Evolutionary conservation across 2,329 filamentous ascomycete genomes (phyloP).

Genomic region (Basipetospora chlamydospora): DNA sequence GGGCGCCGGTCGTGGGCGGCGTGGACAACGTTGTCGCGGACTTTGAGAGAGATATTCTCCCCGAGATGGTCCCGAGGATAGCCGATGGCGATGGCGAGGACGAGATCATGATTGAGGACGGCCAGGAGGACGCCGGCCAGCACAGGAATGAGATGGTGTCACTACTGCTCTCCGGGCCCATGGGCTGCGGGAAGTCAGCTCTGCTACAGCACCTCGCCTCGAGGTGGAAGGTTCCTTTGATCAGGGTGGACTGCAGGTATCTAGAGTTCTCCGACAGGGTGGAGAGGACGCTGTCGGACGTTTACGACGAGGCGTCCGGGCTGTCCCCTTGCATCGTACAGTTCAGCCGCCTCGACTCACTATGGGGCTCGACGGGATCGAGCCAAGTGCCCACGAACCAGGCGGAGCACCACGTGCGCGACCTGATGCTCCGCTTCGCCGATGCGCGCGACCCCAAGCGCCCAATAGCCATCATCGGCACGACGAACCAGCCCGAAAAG

Average conservation of each 20-base stretch:
- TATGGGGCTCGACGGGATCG: conserved; percentile 6
- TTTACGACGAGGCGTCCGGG: conserved; percentile 58
- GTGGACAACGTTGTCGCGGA: conserved; percentile 11
- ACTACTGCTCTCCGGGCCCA: conserved; percentile 63
- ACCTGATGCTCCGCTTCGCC: conserved; percentile 4
- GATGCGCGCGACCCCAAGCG: conserved; percentile 4
- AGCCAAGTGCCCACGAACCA: conserved; percentile 59
- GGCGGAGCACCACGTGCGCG: conserved; percentile 6
- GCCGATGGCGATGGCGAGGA: conserved; percentile 3
- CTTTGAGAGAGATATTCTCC: conserved; percentile 7
- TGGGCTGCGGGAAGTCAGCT: conserved; percentile 69
- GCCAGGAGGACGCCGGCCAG: background rate
- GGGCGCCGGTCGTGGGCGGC: conserved; percentile 15
- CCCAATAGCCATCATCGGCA: conserved; percentile 77
- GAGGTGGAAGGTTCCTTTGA: conserved; percentile 56
- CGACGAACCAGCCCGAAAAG: conserved; percentile 77
- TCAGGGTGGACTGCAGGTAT: conserved; percentile 30
- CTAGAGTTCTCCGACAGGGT: conserved; percentile 24
- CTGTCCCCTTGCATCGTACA: conserved; percentile 83
- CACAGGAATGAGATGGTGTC: conserved; percentile 22
- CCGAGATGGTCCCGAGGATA: conserved; percentile 7
- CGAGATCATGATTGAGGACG: background rate
- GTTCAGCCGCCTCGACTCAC: conserved; percentile 74
- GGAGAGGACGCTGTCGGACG: conserved; percentile 23
- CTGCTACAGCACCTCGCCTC: conserved; percentile 62